Evolutionary conservation across 768 basidiomycete genomes (phyloP).

Genomic region (Hysterangium stoloniferum): DNA sequence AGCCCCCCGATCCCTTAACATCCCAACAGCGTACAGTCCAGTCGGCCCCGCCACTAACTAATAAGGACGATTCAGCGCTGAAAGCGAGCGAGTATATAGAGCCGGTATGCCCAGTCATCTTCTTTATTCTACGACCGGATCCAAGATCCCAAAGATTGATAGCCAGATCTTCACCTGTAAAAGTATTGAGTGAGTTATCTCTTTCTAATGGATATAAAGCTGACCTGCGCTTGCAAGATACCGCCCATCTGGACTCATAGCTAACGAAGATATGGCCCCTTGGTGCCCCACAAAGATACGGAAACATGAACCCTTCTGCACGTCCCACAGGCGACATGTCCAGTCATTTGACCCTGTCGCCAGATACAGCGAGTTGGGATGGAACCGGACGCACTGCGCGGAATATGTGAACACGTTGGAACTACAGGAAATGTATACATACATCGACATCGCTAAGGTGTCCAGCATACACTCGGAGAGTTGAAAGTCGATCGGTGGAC

Average conservation of each 20-base stretch:
- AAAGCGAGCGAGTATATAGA: slow-evolving; percentile 89
- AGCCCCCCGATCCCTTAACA: slow-evolving; percentile 70
- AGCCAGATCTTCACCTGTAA: slow-evolving; percentile 75
- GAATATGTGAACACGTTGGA: background rate
- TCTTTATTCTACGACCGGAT: slow-evolving; percentile 91
- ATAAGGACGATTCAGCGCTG: slow-evolving; percentile 81
- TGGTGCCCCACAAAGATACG: slow-evolving; percentile 96
- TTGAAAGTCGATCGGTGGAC: slow-evolving; percentile 86
- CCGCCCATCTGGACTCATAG: slow-evolving; percentile 88
- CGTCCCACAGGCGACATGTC: slow-evolving; percentile 96
- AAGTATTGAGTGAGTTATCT: slow-evolving; percentile 1
- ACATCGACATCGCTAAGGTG: slow-evolving; percentile 97
- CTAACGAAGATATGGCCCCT: slow-evolving; percentile 76
- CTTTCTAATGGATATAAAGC: slow-evolving; percentile 14
- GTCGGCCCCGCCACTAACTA: slow-evolving; percentile 88
- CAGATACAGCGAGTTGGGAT: slow-evolving; percentile 95
- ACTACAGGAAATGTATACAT: slow-evolving; percentile 32
- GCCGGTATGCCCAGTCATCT: slow-evolving; percentile 89
- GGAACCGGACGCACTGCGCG: slow-evolving; percentile 83
- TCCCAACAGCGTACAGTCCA: slow-evolving; percentile 99
- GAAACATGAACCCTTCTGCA: slow-evolving; percentile 90
- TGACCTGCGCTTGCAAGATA: slow-evolving; percentile 87
- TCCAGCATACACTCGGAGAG: slow-evolving; percentile 88
- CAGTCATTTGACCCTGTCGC: slow-evolving; percentile 96
- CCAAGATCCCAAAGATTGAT: slow-evolving; percentile 97